Conservation (phyloP, 179 eudicot genomes). For the Amaranthus tricolor region DNA sequence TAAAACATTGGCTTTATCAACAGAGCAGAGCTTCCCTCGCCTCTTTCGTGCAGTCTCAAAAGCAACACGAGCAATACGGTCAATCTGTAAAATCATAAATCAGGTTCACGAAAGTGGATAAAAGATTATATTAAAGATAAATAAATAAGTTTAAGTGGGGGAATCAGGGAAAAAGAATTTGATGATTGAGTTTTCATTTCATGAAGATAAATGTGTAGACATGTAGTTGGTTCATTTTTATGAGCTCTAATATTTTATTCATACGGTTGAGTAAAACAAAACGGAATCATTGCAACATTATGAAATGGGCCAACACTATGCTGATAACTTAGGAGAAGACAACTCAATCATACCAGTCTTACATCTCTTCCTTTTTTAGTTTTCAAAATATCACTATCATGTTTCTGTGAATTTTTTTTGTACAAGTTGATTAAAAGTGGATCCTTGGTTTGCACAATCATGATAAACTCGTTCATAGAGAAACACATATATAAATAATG, state of each 20-base stretch:
- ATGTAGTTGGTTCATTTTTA: neutral
- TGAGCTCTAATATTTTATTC: neutral
- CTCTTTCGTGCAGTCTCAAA: slow-evolving; percentile 95
- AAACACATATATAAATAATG: too few relatives aligned
- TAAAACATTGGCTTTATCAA: slow-evolving; percentile 97
- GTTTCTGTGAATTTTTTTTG: too few relatives aligned
- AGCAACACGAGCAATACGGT: slow-evolving; percentile 94
- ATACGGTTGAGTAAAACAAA: neutral
- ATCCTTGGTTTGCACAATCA: too few relatives aligned
- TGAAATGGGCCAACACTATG: neutral
- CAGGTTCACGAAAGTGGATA: neutral
- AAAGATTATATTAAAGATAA: neutral
- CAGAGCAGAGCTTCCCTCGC: slow-evolving; percentile 90
- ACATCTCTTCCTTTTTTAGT: too few relatives aligned
- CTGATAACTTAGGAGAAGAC: neutral
- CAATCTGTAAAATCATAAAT: slow-evolving; percentile 49
- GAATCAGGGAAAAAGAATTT: neutral
- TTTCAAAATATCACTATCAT: too few relatives aligned
- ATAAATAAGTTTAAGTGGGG: neutral
- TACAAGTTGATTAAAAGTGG: too few relatives aligned
- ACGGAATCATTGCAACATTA: too few relatives aligned
- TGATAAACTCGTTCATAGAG: too few relatives aligned
- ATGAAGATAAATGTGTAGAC: too few relatives aligned
- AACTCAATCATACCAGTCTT: neutral
- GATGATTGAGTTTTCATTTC: neutral